phyloP scores from a whole-genome alignment of 306 rosid species.

The Begonia masoniana region DNA sequence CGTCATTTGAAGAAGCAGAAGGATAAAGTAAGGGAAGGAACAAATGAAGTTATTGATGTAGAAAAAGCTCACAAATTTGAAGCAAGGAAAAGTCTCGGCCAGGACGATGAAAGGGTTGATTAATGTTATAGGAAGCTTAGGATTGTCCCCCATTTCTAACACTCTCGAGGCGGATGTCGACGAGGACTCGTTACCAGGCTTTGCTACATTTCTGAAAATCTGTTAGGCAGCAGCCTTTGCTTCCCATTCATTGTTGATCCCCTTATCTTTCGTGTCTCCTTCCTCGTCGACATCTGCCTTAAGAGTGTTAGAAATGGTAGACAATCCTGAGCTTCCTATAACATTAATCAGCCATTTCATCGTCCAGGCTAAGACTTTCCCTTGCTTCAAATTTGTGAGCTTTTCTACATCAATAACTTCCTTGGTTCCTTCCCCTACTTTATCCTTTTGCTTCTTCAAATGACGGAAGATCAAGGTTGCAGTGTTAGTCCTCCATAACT shows the following conservation, averaged over 20 bases:
- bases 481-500: slow-evolving; percentile 22
- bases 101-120: no score
- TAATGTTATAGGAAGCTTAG: no score
- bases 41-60: no score
- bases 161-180: no score
- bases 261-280: slow-evolving; percentile 29
- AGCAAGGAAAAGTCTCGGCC: no score
- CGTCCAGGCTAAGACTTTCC: slow-evolving; percentile 79
- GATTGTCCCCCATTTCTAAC: no score
- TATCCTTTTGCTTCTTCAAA: slow-evolving; percentile 15
- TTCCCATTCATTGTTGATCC: slow-evolving; percentile 70
- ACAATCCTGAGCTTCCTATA: slow-evolving; percentile 61
- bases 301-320: slow-evolving; percentile 43
- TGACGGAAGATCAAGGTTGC: slow-evolving; percentile 38
- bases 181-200: slow-evolving; percentile 46
- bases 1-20: no score
- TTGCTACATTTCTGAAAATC: slow-evolving; percentile 58
- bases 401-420: slow-evolving; percentile 75
- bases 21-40: no score
- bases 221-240: slow-evolving; percentile 62
- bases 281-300: slow-evolving; percentile 19
- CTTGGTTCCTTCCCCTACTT: slow-evolving; percentile 29
- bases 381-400: slow-evolving; percentile 63
- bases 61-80: no score
- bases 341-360: slow-evolving; percentile 72